A percentile compares a stretch with the other conserved stretches of the same genome.
phyloP scores from a whole-genome alignment of 140 eudicot genomes.

The Bidens hawaiensis region DNA sequence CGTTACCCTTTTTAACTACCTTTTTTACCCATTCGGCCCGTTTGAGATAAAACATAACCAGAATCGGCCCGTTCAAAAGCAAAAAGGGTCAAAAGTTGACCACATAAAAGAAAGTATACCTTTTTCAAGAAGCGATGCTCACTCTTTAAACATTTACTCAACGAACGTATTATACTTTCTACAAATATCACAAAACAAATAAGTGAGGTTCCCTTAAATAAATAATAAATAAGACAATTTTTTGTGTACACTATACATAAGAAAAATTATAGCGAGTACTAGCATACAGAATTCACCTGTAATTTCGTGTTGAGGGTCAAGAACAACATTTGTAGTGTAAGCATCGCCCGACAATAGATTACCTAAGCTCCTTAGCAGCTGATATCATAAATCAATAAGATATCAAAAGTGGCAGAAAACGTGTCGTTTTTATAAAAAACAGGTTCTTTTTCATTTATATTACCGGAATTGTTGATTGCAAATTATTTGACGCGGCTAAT shows the following conservation, averaged over 20 bases:
- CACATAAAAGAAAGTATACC: constrained; percentile 34
- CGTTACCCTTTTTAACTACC: background rate
- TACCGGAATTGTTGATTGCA: constrained; percentile 95
- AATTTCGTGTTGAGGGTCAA: constrained; percentile 56
- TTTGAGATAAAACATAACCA: background rate
- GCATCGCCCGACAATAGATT: constrained; percentile 91
- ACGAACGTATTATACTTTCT: constrained; percentile 57
- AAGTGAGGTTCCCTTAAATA: background rate
- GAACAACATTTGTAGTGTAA: constrained; percentile 47
- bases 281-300: constrained; percentile 56
- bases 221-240: background rate
- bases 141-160: constrained; percentile 66
- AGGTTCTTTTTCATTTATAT: background rate
- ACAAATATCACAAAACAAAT: constrained; percentile 20
- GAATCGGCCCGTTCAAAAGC: background rate
- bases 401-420: background rate
- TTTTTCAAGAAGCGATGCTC: constrained; percentile 91
- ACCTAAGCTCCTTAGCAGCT: constrained; percentile 91
- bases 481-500: constrained; percentile 59
- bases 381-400: background rate
- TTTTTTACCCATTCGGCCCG: background rate
- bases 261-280: background rate
- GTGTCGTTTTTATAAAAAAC: background rate
- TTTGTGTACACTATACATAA: background rate
- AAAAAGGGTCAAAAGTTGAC: background rate